A percentile compares a stretch with the other conserved stretches of the same genome.
Conservation (phyloP, 805 yeast species). For the Zygoascus biomembranicola region DNA sequence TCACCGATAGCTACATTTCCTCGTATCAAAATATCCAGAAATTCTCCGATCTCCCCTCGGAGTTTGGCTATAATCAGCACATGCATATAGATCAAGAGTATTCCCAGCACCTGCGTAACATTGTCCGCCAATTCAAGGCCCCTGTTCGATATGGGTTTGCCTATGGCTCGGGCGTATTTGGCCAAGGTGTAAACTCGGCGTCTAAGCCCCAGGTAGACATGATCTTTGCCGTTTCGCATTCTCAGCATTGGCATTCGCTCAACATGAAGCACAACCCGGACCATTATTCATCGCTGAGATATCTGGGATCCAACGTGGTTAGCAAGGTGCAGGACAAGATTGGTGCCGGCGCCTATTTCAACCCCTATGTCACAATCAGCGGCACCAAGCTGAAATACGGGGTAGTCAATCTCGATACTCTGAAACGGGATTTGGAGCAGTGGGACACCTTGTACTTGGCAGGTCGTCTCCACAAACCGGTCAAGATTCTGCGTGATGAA, state of each 20-base stretch:
- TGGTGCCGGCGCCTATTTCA: conserved; percentile 91
- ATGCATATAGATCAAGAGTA: conserved; percentile 37
- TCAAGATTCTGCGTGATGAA: conserved; percentile 61
- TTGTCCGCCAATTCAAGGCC: conserved; percentile 53
- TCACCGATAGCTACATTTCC: conserved; percentile 11
- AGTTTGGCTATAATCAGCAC: conserved; percentile 53
- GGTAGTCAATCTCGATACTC: conserved; percentile 54
- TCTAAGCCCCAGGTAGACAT: conserved; percentile 71
- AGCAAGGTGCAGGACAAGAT: conserved; percentile 46
- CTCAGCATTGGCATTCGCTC: conserved; percentile 65
- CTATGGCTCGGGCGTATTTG: conserved; percentile 89
- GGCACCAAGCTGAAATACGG: conserved; percentile 75
- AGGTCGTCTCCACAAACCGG: conserved; percentile 93
- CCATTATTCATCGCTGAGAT: conserved; percentile 68
- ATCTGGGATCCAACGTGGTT: conserved; percentile 52
- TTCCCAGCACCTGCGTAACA: conserved; percentile 38
- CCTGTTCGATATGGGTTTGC: conserved; percentile 81
- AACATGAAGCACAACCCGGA: conserved; percentile 59
- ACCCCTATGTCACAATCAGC: conserved; percentile 70
- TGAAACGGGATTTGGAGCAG: conserved; percentile 61
- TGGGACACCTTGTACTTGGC: conserved; percentile 87
- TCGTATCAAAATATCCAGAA: conserved; percentile 42
- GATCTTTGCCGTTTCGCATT: conserved; percentile 70
- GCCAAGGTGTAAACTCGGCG: conserved; percentile 39
- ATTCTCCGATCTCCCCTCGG: conserved; percentile 42